Evolutionary conservation across 352 stramenopile genomes (phyloP).

Genomic region (Phytophthora chlamydospora): DNA sequence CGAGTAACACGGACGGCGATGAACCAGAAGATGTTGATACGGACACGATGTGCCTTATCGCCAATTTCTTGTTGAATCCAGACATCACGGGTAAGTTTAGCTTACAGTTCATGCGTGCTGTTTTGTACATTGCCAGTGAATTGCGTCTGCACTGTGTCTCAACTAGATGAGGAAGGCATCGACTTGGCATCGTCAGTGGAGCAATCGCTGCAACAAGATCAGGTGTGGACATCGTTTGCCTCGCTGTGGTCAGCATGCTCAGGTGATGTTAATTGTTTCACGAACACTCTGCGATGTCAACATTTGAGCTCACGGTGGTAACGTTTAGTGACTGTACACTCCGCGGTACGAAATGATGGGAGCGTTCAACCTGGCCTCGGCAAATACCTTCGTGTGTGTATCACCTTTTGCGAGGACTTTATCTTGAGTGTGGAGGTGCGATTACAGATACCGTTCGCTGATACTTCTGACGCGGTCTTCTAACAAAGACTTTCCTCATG

Average conservation of each 20-base stretch:
- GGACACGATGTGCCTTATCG: constrained; percentile 32
- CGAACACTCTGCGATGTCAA: background rate
- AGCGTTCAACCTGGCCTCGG: constrained; percentile 7
- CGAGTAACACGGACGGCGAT: constrained; percentile 13
- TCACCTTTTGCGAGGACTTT: constrained; percentile 49
- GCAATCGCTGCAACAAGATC: constrained; percentile 42
- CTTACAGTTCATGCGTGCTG: background rate
- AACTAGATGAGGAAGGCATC: constrained; percentile 56
- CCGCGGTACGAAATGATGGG: constrained; percentile 13
- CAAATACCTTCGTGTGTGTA: constrained; percentile 49
- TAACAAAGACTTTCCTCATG: background rate
- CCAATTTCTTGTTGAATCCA: constrained; percentile 42
- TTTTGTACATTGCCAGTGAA: background rate
- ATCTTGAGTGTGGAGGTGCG: constrained; percentile 46
- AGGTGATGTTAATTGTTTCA: constrained; percentile 26
- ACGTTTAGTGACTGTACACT: constrained; percentile 30
- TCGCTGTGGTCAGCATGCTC: constrained; percentile 46
- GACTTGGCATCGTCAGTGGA: constrained; percentile 56
- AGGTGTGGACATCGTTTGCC: constrained; percentile 39
- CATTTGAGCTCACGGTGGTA: background rate
- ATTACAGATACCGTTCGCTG: background rate
- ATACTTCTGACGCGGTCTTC: background rate
- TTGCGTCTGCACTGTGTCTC: background rate
- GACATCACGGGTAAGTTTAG: constrained; percentile 35
- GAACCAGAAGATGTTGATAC: constrained; percentile 11